Conservation (phyloP, 1,139 yeast genomes). For the Saccharomyces pastorianus region DNA sequence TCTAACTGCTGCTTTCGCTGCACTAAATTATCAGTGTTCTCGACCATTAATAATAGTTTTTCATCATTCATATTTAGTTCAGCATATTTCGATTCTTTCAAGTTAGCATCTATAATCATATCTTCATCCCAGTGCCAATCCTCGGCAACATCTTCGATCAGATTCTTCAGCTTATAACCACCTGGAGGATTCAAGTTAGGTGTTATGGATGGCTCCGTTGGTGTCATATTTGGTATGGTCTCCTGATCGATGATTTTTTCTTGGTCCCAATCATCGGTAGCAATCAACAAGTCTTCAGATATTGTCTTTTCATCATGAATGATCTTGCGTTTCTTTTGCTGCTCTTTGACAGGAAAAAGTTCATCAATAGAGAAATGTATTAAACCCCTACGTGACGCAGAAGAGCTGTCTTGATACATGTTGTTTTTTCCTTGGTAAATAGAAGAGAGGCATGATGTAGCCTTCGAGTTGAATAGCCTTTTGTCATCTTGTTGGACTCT, state of each 20-base stretch:
- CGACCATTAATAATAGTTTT: slow-evolving; percentile 50
- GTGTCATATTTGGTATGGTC: not conserved
- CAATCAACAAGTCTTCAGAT: slow-evolving; percentile 55
- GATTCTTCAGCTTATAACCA: not conserved
- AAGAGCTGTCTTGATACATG: not conserved
- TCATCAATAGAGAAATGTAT: slow-evolving; percentile 20
- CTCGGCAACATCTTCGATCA: slow-evolving; percentile 10
- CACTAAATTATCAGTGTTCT: slow-evolving; percentile 2
- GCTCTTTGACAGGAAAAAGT: slow-evolving; percentile 12
- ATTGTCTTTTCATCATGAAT: slow-evolving; percentile 12
- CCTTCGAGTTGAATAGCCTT: slow-evolving; percentile 18
- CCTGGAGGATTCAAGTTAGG: not conserved
- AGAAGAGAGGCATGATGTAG: slow-evolving; percentile 6
- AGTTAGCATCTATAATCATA: slow-evolving; percentile 66
- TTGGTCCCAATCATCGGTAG: slow-evolving; percentile 83
- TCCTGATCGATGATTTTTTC: slow-evolving; percentile 44
- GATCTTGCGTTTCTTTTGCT: slow-evolving; percentile 20
- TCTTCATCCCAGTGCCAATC: slow-evolving; percentile 73
- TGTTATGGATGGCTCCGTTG: not conserved
- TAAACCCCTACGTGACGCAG: slow-evolving; percentile 18
- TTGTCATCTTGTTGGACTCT: slow-evolving; percentile 32
- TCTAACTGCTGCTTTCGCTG: not conserved
- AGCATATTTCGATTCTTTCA: slow-evolving; percentile 39
- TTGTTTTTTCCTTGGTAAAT: slow-evolving; percentile 5
- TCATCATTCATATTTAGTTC: slow-evolving; percentile 82